Percentiles rank a stretch among this genome's conserved stretches.
Evolutionary conservation across 192 early-diverging fungal genomes (phyloP).

Genomic region (Podila epigama): DNA sequence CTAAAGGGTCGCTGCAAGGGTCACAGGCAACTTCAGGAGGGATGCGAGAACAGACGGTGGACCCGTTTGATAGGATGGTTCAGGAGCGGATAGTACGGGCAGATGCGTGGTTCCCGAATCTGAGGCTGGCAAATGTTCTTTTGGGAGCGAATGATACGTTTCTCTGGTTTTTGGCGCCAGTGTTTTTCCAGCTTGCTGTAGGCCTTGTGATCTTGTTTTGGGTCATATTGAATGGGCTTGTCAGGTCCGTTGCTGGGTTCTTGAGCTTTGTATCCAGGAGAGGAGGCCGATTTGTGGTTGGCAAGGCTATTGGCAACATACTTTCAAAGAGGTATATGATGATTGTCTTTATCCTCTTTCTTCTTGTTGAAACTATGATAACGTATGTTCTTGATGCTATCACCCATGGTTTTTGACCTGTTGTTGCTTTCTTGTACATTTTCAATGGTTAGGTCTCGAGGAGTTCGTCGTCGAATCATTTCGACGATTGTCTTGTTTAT

Average conservation of each 20-base stretch:
- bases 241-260: slow-evolving; percentile 11
- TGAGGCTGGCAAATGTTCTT: slow-evolving; percentile 52
- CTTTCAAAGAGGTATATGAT: slow-evolving; percentile 20
- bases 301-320: slow-evolving; percentile 33
- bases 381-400: neutral
- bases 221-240: slow-evolving; percentile 33
- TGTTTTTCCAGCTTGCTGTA: slow-evolving; percentile 56
- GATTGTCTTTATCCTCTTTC: neutral
- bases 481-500: slow-evolving; percentile 65
- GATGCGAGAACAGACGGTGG: too few relatives aligned
- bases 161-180: slow-evolving; percentile 63
- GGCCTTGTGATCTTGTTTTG: slow-evolving; percentile 56
- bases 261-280: slow-evolving; percentile 26
- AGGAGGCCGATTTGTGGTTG: slow-evolving; percentile 22
- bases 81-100: slow-evolving; percentile 12
- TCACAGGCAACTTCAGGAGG: neutral
- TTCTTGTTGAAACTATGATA: neutral
- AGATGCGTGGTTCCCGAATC: slow-evolving; percentile 24
- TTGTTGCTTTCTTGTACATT: neutral
- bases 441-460: slow-evolving; percentile 24
- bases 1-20: too few relatives aligned
- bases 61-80: slow-evolving; percentile 31
- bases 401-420: neutral
- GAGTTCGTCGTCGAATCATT: slow-evolving; percentile 54
- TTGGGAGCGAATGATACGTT: slow-evolving; percentile 61